phyloP scores from a whole-genome alignment of 169 alveolate genomes.

The Babesia gibsoni region DNA sequence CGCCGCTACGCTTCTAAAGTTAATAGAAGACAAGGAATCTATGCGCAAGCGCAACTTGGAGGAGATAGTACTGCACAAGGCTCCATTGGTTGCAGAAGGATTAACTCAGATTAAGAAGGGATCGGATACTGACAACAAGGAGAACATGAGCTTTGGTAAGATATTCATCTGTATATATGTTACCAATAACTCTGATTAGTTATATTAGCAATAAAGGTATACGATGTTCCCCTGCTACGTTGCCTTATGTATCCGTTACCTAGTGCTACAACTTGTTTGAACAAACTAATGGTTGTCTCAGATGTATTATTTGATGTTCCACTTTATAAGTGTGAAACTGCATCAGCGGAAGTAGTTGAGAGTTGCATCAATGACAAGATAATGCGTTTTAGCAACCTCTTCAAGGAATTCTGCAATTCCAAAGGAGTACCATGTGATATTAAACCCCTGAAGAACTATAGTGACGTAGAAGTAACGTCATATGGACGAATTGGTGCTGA shows the following conservation, averaged over 20 bases:
- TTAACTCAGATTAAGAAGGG: slow-evolving; percentile 21
- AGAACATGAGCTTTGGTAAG: slow-evolving; percentile 33
- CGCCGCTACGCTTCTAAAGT: slow-evolving; percentile 24
- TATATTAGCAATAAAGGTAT: not conserved
- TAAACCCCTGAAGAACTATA: slow-evolving; percentile 47
- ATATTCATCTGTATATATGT: not conserved
- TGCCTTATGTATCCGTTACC: not conserved
- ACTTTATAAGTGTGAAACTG: slow-evolving; percentile 50
- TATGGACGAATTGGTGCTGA: slow-evolving; percentile 65
- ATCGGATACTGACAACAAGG: slow-evolving; percentile 41
- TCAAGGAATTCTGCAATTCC: slow-evolving; percentile 38
- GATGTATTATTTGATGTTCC: slow-evolving; percentile 5
- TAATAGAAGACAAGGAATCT: slow-evolving; percentile 34
- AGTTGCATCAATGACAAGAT: slow-evolving; percentile 52
- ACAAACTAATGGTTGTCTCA: not conserved
- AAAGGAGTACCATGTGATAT: slow-evolving; percentile 51
- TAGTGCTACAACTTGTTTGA: not conserved
- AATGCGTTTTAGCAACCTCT: slow-evolving; percentile 48
- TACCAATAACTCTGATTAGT: not conserved
- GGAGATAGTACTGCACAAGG: slow-evolving; percentile 35
- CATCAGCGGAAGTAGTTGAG: slow-evolving; percentile 34
- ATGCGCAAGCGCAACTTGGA: slow-evolving; percentile 8
- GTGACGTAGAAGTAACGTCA: slow-evolving; percentile 53
- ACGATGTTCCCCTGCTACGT: not conserved
- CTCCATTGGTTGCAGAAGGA: slow-evolving; percentile 37